Conservation (phyloP, 2,329 filamentous ascomycete species). For the Sclerotinia spermophila region DNA sequence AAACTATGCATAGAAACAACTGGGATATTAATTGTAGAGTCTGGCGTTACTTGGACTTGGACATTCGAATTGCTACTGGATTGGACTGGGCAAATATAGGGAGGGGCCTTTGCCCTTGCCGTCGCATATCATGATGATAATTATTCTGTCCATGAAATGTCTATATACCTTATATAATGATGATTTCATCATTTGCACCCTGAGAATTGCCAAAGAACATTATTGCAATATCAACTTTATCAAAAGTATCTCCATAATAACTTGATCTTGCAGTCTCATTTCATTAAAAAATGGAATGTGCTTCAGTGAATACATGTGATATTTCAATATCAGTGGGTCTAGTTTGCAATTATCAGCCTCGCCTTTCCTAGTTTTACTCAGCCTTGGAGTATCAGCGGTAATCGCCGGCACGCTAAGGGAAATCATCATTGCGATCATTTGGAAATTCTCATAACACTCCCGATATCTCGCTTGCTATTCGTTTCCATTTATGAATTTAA, state of each 20-base stretch:
- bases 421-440: slow-evolving; percentile 21
- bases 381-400: slow-evolving; percentile 11
- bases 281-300: not conserved
- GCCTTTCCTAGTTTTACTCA: not conserved
- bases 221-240: not conserved
- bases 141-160: not conserved
- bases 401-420: slow-evolving; percentile 17
- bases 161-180: not conserved
- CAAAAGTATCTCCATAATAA: not conserved
- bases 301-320: not conserved
- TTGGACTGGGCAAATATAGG: not conserved
- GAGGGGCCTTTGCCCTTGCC: not conserved
- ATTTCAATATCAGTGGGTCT: not conserved
- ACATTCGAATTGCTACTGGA: not conserved
- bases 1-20: slow-evolving; percentile 31
- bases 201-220: not conserved
- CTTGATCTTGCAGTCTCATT: not conserved
- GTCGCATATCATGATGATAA: not conserved
- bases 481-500: not conserved
- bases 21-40: not conserved
- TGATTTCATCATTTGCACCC: not conserved
- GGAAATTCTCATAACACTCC: slow-evolving; percentile 16
- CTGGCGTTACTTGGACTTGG: not conserved
- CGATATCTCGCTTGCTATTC: not conserved
- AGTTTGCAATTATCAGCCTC: not conserved